Percentiles rank a stretch among this genome's conserved stretches.
Evolutionary conservation across 768 basidiomycete genomes (phyloP).

Genomic region (Boletus fagicola): DNA sequence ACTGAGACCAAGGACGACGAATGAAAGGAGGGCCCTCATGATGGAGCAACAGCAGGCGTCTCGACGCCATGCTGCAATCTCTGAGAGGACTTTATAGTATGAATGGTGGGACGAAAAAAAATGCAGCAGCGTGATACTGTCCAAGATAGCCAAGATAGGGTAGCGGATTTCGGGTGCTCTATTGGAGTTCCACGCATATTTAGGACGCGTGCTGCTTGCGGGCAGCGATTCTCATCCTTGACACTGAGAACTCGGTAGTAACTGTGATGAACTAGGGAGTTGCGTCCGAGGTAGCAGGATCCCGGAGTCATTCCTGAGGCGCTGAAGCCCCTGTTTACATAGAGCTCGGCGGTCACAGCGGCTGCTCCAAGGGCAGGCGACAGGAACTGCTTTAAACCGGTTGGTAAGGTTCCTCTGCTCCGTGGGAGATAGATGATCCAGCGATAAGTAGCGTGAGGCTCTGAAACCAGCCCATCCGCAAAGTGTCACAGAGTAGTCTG

Average conservation of each 20-base stretch:
- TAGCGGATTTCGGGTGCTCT: neutral
- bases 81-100: neutral
- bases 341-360: neutral
- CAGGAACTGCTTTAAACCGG: neutral
- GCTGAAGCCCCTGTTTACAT: neutral
- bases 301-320: neutral
- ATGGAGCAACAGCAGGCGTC: neutral
- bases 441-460: neutral
- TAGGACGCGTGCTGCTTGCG: neutral
- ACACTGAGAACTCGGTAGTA: neutral
- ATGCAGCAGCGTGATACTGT: slow-evolving; percentile 8
- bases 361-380: neutral
- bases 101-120: slow-evolving; percentile 9
- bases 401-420: neutral
- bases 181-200: slow-evolving; percentile 5
- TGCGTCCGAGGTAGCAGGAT: neutral
- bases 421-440: neutral
- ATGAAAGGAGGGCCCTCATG: slow-evolving; percentile 16
- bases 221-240: neutral
- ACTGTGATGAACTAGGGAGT: neutral
- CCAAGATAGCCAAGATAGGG: neutral
- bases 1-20: slow-evolving; percentile 18
- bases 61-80: neutral
- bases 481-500: neutral
- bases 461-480: neutral